Evolutionary conservation across 441 rosid genomes (phyloP), one percentile per base, ranked within the genome.

Genomic region (Populus hybrid): DNA sequence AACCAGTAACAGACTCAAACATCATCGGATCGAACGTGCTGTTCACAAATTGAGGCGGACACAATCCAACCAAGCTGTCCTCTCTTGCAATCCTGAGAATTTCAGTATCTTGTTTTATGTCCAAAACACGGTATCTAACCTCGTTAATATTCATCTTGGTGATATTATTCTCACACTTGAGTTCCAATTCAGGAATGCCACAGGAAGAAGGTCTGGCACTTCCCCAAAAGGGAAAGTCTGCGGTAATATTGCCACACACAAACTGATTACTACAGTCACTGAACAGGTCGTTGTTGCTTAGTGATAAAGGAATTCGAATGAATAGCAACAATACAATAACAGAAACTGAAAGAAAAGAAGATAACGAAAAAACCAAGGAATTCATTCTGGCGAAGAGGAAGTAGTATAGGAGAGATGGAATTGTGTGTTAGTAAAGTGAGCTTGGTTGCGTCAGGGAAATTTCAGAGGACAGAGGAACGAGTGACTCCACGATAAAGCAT

Each of bases 141-240:
- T 7, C 31, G 4, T 8, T 1, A 33, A 89, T 68, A 33, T 23
- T 29, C 9, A 86, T 20, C 20, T 64, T 69, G 10, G 88, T 0
- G 0, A 0, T 3, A 8, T 31, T 3, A 2, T 24, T 8, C 9
- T 18, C 79, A 64, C 92, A 87, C 0, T 6, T 9, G 63, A 90
- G 87, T 71, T 64, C 20, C 24, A 89, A 73, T 24, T 1, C 31
- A 9, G 83, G 89, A 73, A 82, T 83, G 9, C 90, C 92, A 16
- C 94, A 89, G 16, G 0, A 0, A 0, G 0, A 0, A 0, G 23
- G 35, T 7, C 85, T 80, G 14, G 0, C 40, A 0, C 40, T 70
- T 31, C 90, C 90, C 61, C 79, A 85, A 78, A 90, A 87, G 61
- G 93, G 94, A 77, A 65, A 90, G 20, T 82, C 75, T 0, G 79